Evolutionary conservation across 176 grass and related monocot genomes (phyloP).

Genomic region (Oryza longistaminata): DNA sequence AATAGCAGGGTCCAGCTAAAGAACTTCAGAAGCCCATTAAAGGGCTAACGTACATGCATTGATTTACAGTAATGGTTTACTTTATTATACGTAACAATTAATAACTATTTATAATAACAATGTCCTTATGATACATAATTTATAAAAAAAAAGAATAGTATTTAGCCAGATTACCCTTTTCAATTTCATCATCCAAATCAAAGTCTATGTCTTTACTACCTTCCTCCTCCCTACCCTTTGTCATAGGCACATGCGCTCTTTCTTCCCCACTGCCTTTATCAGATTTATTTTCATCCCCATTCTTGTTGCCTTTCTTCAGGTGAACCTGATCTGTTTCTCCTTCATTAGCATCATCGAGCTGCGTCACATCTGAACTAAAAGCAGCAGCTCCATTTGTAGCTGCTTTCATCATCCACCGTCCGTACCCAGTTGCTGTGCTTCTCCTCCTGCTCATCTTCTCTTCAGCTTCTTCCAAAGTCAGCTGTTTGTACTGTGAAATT

Average conservation of each 20-base stretch:
- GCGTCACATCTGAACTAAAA: slow-evolving; percentile 64
- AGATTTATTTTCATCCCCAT: slow-evolving; percentile 54
- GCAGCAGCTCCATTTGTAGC: slow-evolving; percentile 76
- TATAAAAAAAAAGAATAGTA: background rate
- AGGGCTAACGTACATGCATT: background rate
- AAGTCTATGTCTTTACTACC: slow-evolving; percentile 59
- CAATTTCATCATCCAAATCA: slow-evolving; percentile 83
- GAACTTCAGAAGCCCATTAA: slow-evolving; percentile 31
- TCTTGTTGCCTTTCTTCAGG: slow-evolving; percentile 52
- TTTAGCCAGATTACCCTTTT: slow-evolving; percentile 61
- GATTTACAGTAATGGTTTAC: slow-evolving; percentile 12
- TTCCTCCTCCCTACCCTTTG: slow-evolving; percentile 48
- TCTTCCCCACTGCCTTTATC: slow-evolving; percentile 58
- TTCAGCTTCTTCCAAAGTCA: slow-evolving; percentile 91
- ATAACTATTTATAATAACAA: slow-evolving; percentile 10
- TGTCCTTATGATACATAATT: background rate
- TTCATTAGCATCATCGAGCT: slow-evolving; percentile 31
- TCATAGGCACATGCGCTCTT: slow-evolving; percentile 43
- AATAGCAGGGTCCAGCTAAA: slow-evolving; percentile 31
- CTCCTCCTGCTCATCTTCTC: slow-evolving; percentile 84
- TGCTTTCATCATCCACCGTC: slow-evolving; percentile 87
- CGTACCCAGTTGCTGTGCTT: slow-evolving; percentile 69
- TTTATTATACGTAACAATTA: slow-evolving; percentile 17
- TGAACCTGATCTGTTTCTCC: slow-evolving; percentile 31
- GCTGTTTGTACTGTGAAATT: slow-evolving; percentile 80